Conservation (phyloP, 2,329 filamentous ascomycete species). For the Fusarium udum region DNA sequence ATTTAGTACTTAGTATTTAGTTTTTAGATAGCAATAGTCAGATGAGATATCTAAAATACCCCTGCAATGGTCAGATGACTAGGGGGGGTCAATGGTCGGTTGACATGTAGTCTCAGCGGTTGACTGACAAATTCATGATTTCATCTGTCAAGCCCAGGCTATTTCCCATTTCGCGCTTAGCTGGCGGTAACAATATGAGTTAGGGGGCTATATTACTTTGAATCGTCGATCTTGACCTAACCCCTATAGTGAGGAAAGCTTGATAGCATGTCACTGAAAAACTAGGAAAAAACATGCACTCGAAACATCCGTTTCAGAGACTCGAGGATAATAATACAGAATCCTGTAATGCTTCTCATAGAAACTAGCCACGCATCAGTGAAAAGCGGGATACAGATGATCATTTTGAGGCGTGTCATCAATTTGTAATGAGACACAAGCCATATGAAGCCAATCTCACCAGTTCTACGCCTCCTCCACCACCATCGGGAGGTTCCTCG, state of each 20-base stretch:
- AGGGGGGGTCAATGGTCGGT: too few species aligned
- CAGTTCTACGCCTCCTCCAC: constrained; percentile 19
- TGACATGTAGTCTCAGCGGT: constrained; percentile 31
- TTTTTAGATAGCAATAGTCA: too few species aligned
- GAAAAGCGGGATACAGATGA: neutral
- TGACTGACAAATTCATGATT: constrained; percentile 26
- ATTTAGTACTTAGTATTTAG: too few species aligned
- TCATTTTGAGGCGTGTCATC: neutral
- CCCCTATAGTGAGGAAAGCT: neutral
- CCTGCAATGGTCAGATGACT: too few species aligned
- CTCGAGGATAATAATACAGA: neutral
- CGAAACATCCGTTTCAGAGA: constrained; percentile 12
- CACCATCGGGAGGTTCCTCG: constrained; percentile 16
- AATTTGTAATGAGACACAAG: neutral
- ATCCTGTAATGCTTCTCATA: neutral
- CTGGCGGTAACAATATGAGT: constrained; percentile 31
- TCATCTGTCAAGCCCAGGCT: constrained; percentile 24
- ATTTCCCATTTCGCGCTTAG: constrained; percentile 26
- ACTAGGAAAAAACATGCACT: neutral
- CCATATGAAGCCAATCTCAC: neutral
- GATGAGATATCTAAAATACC: too few species aligned
- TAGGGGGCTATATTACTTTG: constrained; percentile 24
- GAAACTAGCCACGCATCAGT: neutral
- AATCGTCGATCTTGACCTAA: constrained; percentile 20
- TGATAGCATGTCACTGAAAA: neutral